Base-by-base conservation (phyloP, 1,284 basidiomycete species). In the Heterobasidion parviporum region DNA sequence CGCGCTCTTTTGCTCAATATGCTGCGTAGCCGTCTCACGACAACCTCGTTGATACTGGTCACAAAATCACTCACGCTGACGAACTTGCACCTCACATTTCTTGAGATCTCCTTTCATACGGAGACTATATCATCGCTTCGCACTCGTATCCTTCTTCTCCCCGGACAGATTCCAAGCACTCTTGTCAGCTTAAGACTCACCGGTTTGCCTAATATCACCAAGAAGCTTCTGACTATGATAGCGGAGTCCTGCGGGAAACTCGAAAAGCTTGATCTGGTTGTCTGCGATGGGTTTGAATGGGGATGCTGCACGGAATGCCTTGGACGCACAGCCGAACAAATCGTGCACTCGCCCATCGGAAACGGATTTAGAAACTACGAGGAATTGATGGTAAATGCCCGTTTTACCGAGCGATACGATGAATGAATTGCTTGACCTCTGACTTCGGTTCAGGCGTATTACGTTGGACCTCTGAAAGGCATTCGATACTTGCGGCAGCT, bases 331-430 rank as follows among this genome's bases (percentile, higher is more conserved):
- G 70, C 80, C 33, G 74, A 70, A 9, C 71, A 74, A 57, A 74
- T 74, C n/a, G 60, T 75, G 3, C 83, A 87, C 65, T 87, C 84
- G 2, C 84, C 84, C 0, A 72, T 87, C 54, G 80, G 81, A 10
- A 75, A 79, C 20, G 63, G 73, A 26, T 82, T 74, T 59, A 54
- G 65, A 9, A 69, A 72, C 26, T 71, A 69, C 7, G 61, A 69
- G 50, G 66, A 68, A 15, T 68, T 87, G 55, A 75, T 77, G 55
- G 85, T 87, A 67, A 66, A 81, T 69, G 5, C 32, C 35, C 46
- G 18, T 52, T 12, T 54, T 4, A 32, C 16, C 20, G 43, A 32
- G n/a, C 16, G 34, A 33, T 33, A 9, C 12, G 34, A 32, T 35
- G 57, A 52, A 60, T 46, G 48, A 14, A 56, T 57, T 36, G 50